A percentile compares a stretch with the other conserved stretches of the same genome.
Evolutionary conservation across 192 early-diverging fungal genomes (phyloP).

Genomic region (Spizellomyces punctatus): DNA sequence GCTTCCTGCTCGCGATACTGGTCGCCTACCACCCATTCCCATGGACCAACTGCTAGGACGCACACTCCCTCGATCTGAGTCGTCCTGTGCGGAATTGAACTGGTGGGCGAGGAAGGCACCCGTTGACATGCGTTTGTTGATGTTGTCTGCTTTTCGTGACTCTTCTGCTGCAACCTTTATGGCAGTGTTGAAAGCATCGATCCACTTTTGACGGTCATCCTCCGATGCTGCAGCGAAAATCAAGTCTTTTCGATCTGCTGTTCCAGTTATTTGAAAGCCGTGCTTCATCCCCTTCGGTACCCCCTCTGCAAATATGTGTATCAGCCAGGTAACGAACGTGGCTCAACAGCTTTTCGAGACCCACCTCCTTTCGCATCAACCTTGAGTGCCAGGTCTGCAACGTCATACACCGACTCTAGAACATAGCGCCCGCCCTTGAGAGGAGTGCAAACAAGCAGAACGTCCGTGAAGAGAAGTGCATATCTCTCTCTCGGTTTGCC

Average conservation of each 20-base stretch:
- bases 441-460: conserved; percentile 51
- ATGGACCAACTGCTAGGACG: conserved; percentile 15
- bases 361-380: conserved; percentile 31
- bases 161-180: conserved; percentile 24
- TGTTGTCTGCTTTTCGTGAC: conserved; percentile 7
- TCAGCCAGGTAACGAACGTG: no score
- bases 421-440: conserved; percentile 37
- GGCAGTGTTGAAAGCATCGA: conserved; percentile 36
- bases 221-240: conserved; percentile 18
- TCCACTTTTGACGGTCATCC: conserved; percentile 35
- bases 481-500: conserved; percentile 54
- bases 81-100: conserved; percentile 4
- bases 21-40: conserved; percentile 20
- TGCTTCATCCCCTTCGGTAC: conserved; percentile 32
- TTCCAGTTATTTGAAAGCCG: conserved; percentile 28
- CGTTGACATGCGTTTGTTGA: conserved; percentile 19
- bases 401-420: conserved; percentile 37
- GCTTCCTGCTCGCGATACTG: conserved; percentile 1
- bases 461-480: conserved; percentile 51
- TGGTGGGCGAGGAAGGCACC: conserved; percentile 25
- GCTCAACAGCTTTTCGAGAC: background rate
- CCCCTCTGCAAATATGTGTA: conserved; percentile 21
- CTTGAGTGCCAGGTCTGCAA: conserved; percentile 37
- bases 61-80: background rate
- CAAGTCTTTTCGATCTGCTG: conserved; percentile 5